Evolutionary conservation across 768 basidiomycete species (phyloP).

Genomic region (Epithele typhae): DNA sequence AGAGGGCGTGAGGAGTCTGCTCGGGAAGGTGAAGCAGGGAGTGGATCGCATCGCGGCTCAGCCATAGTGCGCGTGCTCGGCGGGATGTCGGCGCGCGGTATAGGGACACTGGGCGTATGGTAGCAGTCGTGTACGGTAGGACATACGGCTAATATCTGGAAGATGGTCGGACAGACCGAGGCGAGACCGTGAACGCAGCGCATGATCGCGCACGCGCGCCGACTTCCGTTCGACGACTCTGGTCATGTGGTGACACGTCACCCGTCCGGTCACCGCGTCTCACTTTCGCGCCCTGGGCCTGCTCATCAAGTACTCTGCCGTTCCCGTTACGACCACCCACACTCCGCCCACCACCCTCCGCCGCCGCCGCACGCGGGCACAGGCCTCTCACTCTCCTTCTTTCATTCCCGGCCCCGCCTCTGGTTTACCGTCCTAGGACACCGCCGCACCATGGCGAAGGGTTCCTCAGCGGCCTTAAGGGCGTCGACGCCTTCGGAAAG

Average conservation of each 20-base stretch:
- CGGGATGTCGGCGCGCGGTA: constrained; percentile 3
- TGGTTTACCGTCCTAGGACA: constrained; percentile 14
- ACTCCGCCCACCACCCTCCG: neutral
- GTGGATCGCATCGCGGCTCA: constrained; percentile 56
- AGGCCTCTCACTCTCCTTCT: constrained; percentile 4
- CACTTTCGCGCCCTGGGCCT: no score
- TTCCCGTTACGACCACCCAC: constrained; percentile 1
- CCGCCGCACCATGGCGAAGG: constrained; percentile 48
- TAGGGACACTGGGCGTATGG: neutral
- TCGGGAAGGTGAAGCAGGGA: constrained; percentile 87
- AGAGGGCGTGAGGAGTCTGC: constrained; percentile 82
- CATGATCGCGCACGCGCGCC: neutral
- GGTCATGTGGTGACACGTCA: constrained; percentile 20
- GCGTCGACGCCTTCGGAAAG: constrained; percentile 99
- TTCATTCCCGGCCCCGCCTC: constrained; percentile 8
- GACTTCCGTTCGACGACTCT: constrained; percentile 5
- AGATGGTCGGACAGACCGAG: constrained; percentile 13
- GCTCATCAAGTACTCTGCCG: constrained; percentile 7
- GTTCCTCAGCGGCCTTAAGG: constrained; percentile 76
- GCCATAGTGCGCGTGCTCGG: constrained; percentile 11
- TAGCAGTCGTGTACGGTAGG: constrained; percentile 3
- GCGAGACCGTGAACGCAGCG: neutral
- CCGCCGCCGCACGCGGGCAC: constrained; percentile 1
- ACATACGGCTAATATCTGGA: constrained; percentile 15
- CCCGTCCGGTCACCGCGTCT: constrained; percentile 2